phyloP scores from a whole-genome alignment of 2,329 filamentous ascomycete genomes.

The Tolypocladium tundrense region DNA sequence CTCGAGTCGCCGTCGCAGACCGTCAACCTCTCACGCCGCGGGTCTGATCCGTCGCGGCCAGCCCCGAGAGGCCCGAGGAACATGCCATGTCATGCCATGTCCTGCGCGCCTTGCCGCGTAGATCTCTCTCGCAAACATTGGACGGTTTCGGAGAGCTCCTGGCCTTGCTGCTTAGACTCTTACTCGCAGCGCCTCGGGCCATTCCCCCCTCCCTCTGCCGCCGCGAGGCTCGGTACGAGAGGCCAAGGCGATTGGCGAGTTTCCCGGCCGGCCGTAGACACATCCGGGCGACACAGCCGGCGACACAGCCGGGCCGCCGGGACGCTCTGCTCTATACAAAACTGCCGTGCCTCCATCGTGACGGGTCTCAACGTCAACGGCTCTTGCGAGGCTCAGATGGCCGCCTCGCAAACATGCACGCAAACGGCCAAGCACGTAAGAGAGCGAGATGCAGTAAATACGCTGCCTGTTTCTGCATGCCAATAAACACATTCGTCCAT shows the following conservation, averaged over 20 bases:
- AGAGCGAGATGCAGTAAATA: conserved; percentile 5
- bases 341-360: background rate
- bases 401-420: background rate
- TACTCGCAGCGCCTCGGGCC: background rate
- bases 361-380: no score
- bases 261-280: background rate
- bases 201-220: background rate
- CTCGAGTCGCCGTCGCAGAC: background rate
- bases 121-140: background rate
- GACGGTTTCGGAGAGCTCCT: background rate
- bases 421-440: background rate
- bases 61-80: background rate
- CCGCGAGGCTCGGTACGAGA: background rate
- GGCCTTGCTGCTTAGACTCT: background rate
- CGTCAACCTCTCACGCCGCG: background rate
- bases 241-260: background rate
- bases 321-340: background rate
- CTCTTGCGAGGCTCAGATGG: background rate
- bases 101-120: background rate
- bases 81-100: background rate
- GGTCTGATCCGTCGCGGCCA: background rate
- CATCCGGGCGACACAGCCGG: background rate
- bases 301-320: background rate
- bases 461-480: conserved; percentile 13
- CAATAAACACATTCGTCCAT: conserved; percentile 19